Evolutionary conservation across 1,284 basidiomycete genomes (phyloP).

Genomic region (Cutaneotrichosporon cutaneum): DNA sequence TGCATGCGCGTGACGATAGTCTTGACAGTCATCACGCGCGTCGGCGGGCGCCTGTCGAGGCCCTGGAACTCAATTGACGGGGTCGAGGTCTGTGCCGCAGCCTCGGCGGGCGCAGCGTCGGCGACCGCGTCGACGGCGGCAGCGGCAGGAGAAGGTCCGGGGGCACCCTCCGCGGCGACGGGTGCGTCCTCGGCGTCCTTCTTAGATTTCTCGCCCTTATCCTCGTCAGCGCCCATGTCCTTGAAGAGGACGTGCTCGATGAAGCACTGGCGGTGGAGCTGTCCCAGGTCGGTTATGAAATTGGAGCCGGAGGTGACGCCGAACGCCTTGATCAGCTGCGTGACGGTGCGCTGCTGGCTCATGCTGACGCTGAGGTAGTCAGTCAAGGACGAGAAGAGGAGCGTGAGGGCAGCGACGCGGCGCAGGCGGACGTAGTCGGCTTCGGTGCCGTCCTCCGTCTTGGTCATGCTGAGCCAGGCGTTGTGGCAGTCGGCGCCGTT

Average conservation of each 20-base stretch:
- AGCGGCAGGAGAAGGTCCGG: not conserved
- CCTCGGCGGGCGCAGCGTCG: not conserved
- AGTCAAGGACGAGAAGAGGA: slow-evolving; percentile 59
- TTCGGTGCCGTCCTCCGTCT: slow-evolving; percentile 19
- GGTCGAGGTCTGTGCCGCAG: not conserved
- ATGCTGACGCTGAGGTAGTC: slow-evolving; percentile 67
- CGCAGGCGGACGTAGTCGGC: slow-evolving; percentile 16
- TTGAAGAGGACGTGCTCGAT: slow-evolving; percentile 59
- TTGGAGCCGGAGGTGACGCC: slow-evolving; percentile 64
- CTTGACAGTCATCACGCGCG: slow-evolving; percentile 51
- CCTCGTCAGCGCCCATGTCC: slow-evolving; percentile 51
- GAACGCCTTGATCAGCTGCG: slow-evolving; percentile 72
- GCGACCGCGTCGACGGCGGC: not conserved
- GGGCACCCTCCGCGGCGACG: not conserved
- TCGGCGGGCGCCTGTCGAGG: slow-evolving; percentile 17
- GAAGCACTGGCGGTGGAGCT: slow-evolving; percentile 75
- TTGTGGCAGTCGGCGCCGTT: slow-evolving; percentile 55
- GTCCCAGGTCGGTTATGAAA: slow-evolving; percentile 72
- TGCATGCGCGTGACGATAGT: slow-evolving; percentile 80
- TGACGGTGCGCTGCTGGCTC: slow-evolving; percentile 61
- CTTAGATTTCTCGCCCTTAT: not conserved
- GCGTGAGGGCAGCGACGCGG: slow-evolving; percentile 57
- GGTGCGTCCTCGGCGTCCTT: slow-evolving; percentile 11
- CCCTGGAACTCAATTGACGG: not conserved
- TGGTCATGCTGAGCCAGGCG: slow-evolving; percentile 56